Conservation (phyloP, 352 stramenopile species). For the Pythium scleroteichum region DNA sequence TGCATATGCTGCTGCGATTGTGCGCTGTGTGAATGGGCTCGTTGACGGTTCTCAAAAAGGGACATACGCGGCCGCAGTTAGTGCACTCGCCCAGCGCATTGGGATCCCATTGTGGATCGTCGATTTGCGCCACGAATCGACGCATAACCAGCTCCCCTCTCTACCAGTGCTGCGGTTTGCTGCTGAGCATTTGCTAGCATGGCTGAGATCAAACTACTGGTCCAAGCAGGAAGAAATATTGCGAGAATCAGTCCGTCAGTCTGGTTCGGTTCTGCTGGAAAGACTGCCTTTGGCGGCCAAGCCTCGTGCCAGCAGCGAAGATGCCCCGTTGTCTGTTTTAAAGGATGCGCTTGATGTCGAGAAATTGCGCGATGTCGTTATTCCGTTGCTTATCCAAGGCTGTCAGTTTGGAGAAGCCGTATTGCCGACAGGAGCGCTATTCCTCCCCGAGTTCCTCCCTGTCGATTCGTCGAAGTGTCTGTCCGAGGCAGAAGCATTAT, state of each 20-base stretch:
- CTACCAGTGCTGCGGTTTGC: slow-evolving; percentile 87
- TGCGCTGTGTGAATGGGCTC: slow-evolving; percentile 84
- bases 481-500: slow-evolving; percentile 16
- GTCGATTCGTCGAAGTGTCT: neutral
- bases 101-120: slow-evolving; percentile 94
- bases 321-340: neutral
- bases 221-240: slow-evolving; percentile 60
- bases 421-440: slow-evolving; percentile 45
- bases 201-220: slow-evolving; percentile 90
- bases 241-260: slow-evolving; percentile 44
- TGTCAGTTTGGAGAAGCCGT: slow-evolving; percentile 54
- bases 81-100: slow-evolving; percentile 78
- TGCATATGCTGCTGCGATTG: slow-evolving; percentile 58
- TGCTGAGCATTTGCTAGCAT: slow-evolving; percentile 84
- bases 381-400: slow-evolving; percentile 65
- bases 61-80: slow-evolving; percentile 75
- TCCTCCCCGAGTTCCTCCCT: slow-evolving; percentile 27
- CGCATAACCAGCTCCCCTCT: slow-evolving; percentile 92
- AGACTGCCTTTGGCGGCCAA: slow-evolving; percentile 17
- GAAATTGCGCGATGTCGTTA: slow-evolving; percentile 53
- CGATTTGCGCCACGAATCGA: slow-evolving; percentile 91
- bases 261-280: slow-evolving; percentile 35
- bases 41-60: slow-evolving; percentile 82
- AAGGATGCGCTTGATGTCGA: slow-evolving; percentile 42
- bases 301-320: slow-evolving; percentile 11